Conservation (phyloP, 1,284 basidiomycete genomes). For the Tylopilus sp. region DNA sequence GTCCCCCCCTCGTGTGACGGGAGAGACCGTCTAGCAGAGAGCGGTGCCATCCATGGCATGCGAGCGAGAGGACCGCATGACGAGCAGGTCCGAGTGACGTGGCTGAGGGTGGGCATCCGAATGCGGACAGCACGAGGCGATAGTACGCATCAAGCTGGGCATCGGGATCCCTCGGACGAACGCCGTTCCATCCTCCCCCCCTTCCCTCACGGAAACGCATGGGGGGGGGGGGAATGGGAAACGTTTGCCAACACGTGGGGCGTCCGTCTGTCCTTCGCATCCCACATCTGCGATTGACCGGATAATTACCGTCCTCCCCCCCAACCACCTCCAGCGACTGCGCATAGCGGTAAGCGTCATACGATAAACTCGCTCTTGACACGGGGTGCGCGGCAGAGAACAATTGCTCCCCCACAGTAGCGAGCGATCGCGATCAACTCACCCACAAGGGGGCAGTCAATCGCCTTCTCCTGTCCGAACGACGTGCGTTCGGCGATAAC, state of each 20-base stretch:
- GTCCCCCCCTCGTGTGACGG: neutral
- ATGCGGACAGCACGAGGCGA: constrained; percentile 21
- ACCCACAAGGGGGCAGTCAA: constrained; percentile 14
- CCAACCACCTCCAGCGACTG: neutral
- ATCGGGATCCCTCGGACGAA: constrained; percentile 21
- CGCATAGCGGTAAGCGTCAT: constrained; percentile 1
- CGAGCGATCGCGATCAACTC: constrained; percentile 14
- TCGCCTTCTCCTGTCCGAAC: constrained; percentile 13
- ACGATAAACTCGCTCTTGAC: neutral
- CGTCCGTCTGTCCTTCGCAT: neutral
- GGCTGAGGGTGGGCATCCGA: neutral
- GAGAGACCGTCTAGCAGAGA: neutral
- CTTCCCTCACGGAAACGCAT: neutral
- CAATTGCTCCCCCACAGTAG: constrained; percentile 12
- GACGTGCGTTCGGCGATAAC: constrained; percentile 24
- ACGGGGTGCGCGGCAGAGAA: constrained; percentile 5
- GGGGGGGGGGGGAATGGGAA: neutral
- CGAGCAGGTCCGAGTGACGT: neutral
- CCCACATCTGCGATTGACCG: constrained; percentile 5
- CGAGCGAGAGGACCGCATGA: neutral
- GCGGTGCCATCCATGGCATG: constrained; percentile 1
- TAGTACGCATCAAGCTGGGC: constrained; percentile 14
- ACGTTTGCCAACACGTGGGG: constrained; percentile 15
- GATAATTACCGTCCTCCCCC: neutral
- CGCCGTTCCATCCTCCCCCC: neutral